Evolutionary conservation across 1,139 yeast species (phyloP).

Genomic region (Cylindricascospora bacillispora): DNA sequence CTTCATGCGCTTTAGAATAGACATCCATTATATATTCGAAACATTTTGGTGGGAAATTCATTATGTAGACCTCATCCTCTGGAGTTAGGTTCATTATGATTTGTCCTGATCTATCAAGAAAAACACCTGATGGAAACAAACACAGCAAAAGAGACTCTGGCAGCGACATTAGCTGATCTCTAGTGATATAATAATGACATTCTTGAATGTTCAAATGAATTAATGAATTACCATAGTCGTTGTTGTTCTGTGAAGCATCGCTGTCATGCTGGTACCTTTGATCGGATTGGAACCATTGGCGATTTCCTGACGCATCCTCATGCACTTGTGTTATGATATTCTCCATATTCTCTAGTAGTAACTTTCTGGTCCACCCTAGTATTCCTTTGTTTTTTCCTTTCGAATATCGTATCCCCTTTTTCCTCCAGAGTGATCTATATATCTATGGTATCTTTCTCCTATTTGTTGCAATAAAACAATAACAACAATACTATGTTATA

Average conservation of each 20-base stretch:
- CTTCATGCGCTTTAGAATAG: conserved; percentile 28
- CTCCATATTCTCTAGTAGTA: conserved; percentile 11
- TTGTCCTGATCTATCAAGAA: conserved; percentile 59
- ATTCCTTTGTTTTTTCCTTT: not conserved
- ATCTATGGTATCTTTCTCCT: too few relatives aligned
- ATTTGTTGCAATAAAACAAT: too few relatives aligned
- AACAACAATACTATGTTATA: too few relatives aligned
- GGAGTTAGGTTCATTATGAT: conserved; percentile 69
- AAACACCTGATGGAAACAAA: conserved; percentile 81
- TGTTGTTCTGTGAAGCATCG: too few relatives aligned
- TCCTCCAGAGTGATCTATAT: too few relatives aligned
- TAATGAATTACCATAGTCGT: conserved; percentile 44
- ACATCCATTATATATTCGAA: conserved; percentile 68
- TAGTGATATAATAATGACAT: conserved; percentile 52
- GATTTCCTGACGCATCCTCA: too few relatives aligned
- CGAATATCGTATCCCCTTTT: too few relatives aligned
- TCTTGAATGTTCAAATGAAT: conserved; percentile 68
- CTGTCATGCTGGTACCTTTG: conserved; percentile 29
- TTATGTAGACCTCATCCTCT: conserved; percentile 58
- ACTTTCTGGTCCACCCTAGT: not conserved
- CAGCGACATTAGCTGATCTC: conserved; percentile 80
- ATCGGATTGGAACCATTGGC: conserved; percentile 1
- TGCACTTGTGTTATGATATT: conserved; percentile 53
- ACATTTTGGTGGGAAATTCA: conserved; percentile 73
- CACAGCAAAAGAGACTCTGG: conserved; percentile 86